phyloP scores from a whole-genome alignment of 1,284 basidiomycete genomes.

The Fomitopsis pinicola region DNA sequence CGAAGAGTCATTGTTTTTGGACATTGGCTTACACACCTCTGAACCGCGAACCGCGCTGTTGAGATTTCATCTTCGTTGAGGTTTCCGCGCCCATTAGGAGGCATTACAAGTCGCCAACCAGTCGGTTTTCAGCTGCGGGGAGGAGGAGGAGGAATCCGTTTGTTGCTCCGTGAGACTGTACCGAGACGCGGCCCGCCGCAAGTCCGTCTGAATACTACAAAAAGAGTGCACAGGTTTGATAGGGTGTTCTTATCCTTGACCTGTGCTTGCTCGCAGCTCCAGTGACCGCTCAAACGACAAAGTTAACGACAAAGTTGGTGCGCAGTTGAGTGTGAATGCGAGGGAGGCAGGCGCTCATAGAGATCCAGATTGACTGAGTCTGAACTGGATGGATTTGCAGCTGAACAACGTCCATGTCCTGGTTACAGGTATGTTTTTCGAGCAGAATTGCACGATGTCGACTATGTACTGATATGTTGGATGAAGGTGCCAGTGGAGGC shows the following conservation, averaged over 20 bases:
- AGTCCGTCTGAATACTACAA: neutral
- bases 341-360: neutral
- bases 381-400: conserved; percentile 37
- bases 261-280: neutral
- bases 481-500: conserved; percentile 59
- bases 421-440: conserved; percentile 30
- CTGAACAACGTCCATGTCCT: conserved; percentile 35
- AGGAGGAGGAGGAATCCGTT: too few species aligned
- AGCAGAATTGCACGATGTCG: neutral
- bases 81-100: neutral
- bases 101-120: neutral
- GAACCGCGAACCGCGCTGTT: conserved; percentile 9
- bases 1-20: neutral
- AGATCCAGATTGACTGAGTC: too few species aligned
- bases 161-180: neutral
- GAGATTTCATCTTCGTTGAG: neutral
- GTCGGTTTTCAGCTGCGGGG: neutral
- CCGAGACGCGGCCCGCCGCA: neutral
- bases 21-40: conserved; percentile 5
- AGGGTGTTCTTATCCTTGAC: neutral
- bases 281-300: neutral
- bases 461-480: neutral
- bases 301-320: neutral
- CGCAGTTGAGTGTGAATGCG: neutral
- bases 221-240: neutral